Base-by-base conservation (phyloP, 2,329 filamentous ascomycete species). In the Corinectria fuckeliana region DNA sequence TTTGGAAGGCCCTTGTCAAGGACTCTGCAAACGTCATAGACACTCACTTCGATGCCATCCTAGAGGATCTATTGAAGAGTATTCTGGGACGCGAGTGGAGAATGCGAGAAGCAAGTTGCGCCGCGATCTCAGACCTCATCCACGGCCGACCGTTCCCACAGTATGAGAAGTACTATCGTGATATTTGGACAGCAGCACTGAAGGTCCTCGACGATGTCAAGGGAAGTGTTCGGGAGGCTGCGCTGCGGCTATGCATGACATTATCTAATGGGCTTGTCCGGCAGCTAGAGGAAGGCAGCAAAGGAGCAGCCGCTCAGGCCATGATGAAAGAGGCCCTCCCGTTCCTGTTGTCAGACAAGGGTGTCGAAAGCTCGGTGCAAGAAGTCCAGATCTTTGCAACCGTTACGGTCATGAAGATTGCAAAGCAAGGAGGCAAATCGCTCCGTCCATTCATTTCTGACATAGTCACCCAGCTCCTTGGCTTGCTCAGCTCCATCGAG, bases 161-260 rank as follows among this genome's bases (percentile, higher is more conserved):
- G 75, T 98, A 97, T 69, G 91, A 94, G 67, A 87, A 87, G 58
- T 93, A 95, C 71, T 90, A 98, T 50, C 85, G 89, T 53, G 86
- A 92, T 18, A 92, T 98, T 48, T 97, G 95, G 90, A 86, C 85
- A 10, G 87, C 90, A 25, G 90, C 92, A 0, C 90, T 98, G 75
- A 96, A 92, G 71, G 93, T 99, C 0, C 81, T 98, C 5, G 95
- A 99, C 74, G 95, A 99, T 74, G 96, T 98, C 75, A 99, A 99
- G 74, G 90, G 90, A 7, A 93, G 90, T 1, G 95, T 99, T 4
- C 86, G 95, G 50, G 82, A 85, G 32, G 91, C 93, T 1, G 95
- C 95, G 1, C 83, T 93, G 44, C 88, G 88, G 60, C 83, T 99
- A 4, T 96, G 93, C 69, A 89, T 93, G 73, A 87, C 88, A 0